Base-by-base conservation (phyloP, 768 basidiomycete species). In the Amylocystis lapponica region DNA sequence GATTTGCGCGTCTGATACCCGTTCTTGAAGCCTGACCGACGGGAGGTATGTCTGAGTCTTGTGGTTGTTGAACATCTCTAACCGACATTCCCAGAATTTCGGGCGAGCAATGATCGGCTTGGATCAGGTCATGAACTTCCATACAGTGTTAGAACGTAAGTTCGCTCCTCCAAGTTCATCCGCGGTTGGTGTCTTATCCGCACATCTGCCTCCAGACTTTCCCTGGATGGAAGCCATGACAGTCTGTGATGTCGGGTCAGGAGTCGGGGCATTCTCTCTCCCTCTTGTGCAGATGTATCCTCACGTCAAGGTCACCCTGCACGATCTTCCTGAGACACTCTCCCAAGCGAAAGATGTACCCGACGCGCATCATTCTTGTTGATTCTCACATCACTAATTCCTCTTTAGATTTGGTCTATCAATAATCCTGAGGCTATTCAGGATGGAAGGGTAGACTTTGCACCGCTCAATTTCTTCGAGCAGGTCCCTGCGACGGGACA, bases 401-500 rank as follows among this genome's bases (percentile, higher is more conserved):
- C 9, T 7, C n/a, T 43, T 1, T 27, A 51, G 52, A 25, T 65
- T 4, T 71, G 69, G 70, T 54, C 56, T 0, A 43, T 42, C 3
- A 50, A 63, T 17, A 59, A 48, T 38, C 69, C 69, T 4, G 55
- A 65, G 27, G 69, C 65, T 2, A 54, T 72, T 12, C 43, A 50
- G 16, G 53, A 66, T 29, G 44, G 64, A 11, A 53, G 64, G 4
- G 57, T 72, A 23, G 50, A 65, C 21, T 70, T 74, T 46, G 56
- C 58, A 17, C 42, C 64, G 0, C 54, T 72, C 11, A 63, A 74
- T 37, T 72, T 74, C 46, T 60, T 72, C 22, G 51, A 41, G 3
- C 66, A 68, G 12, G 33, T 60, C 2, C 70, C 70, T 2, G 61
- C 66, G 4, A 37, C 49, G 6, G 63, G 54, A 4, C 68, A 66